phyloP scores from a whole-genome alignment of 108 stramenopile species.

The Thalassiosira profunda region DNA sequence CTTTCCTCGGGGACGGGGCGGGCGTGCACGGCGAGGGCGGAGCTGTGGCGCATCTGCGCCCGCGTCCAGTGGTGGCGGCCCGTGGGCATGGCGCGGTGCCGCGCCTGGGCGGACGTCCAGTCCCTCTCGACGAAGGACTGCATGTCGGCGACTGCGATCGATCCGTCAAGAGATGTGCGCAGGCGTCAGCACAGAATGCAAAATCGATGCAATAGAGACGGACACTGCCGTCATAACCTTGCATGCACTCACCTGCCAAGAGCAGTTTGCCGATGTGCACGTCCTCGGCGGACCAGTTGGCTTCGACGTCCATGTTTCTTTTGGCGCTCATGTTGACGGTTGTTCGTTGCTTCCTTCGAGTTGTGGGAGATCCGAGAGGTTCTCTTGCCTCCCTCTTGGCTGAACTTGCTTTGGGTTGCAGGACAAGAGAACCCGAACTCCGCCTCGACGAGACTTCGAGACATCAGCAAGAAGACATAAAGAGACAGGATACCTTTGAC shows the following conservation, averaged over 20 bases:
- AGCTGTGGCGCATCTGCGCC: slow-evolving; percentile 33
- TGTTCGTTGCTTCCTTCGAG: too few species aligned
- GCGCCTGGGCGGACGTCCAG: slow-evolving; percentile 41
- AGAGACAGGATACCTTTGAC: too few species aligned
- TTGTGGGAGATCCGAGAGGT: neutral
- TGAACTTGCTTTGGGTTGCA: too few species aligned
- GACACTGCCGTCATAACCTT: too few species aligned
- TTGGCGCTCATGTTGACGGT: neutral
- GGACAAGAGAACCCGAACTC: too few species aligned
- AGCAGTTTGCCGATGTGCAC: slow-evolving; percentile 10
- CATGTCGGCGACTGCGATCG: slow-evolving; percentile 34
- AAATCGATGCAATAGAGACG: too few species aligned
- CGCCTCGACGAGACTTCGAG: too few species aligned
- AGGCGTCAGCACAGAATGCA: too few species aligned
- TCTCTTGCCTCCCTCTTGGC: too few species aligned
- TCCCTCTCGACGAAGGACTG: slow-evolving; percentile 30
- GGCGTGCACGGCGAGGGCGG: slow-evolving; percentile 38
- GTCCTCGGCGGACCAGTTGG: slow-evolving; percentile 4
- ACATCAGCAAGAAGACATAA: too few species aligned
- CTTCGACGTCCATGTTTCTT: neutral
- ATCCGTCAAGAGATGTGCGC: too few species aligned
- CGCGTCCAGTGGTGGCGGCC: slow-evolving; percentile 28
- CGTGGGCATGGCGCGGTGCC: slow-evolving; percentile 31
- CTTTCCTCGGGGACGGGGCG: slow-evolving; percentile 25
- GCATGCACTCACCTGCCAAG: slow-evolving; percentile 12